Evolutionary conservation across 169 alveolate genomes (phyloP), one percentile per base, ranked within the genome.

Genomic region (Sarcocystis neurona): DNA sequence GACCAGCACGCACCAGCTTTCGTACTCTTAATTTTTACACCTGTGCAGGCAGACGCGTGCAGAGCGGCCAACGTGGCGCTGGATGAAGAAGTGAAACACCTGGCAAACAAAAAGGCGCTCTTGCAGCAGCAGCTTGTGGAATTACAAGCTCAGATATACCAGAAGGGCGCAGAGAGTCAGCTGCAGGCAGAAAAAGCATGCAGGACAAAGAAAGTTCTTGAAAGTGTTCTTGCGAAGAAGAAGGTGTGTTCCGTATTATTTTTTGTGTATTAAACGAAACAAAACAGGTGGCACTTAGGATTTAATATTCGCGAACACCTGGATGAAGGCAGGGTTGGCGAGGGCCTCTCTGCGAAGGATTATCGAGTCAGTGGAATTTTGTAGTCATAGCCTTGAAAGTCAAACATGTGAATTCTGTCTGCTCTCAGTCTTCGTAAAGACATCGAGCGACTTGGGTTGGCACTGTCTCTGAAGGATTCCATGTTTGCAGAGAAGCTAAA

Each of bases 321-420:
- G 82, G 82, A 72, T 72, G 82, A 72, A 72, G 32, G 82, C 82
- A 8, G 82, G 82, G 4, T 53, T 72, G 43, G 27, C 82, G 15
- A 39, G 82, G 18, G 82, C 82, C 15, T 72, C 82, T 18, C 82
- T 72, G 34, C 82, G 41, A 8, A 47, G 41, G 34, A 72, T 72
- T 39, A 72, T 39, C 34, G 32, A 27, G 82, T 72, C 12, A 72
- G 53, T 18, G 6, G 10, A 12, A 23, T 23, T 23, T 53, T 53
- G 23, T 32, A 72, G 56, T 8, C 41, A 8, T 0, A 27, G 30
- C 2, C 15, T 5, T 39, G 27, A 39, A 34, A 72, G 37, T 2
- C 34, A 27, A 37, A 34, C n/a, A 37, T 39, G 1, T 72, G n/a
- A n/a, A n/a, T 18, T 72, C 8, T 0, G 1, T 6, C 75, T 63